These are phyloP conservation scores for Ophiostoma perfectum DNA, from an alignment of 2,329 filamentous ascomycete species.

Conservation along the genomic window DNA sequence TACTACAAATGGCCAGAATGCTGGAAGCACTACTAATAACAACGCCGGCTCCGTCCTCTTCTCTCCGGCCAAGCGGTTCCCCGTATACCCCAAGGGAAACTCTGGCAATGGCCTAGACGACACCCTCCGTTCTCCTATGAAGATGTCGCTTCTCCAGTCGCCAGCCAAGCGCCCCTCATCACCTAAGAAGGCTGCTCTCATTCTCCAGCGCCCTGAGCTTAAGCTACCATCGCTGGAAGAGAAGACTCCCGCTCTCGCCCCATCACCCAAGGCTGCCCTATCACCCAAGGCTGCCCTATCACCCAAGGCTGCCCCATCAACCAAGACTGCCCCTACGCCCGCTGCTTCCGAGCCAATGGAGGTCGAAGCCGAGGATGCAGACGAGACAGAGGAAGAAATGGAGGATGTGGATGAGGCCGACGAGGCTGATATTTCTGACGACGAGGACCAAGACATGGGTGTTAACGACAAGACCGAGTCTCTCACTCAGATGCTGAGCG, in stretches of 20 bases:
- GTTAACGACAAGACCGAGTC: slow-evolving; percentile 24
- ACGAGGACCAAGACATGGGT: slow-evolving; percentile 25
- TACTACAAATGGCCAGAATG: slow-evolving; percentile 25
- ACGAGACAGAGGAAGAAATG: slow-evolving; percentile 19
- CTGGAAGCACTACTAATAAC: not conserved
- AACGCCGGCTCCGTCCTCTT: slow-evolving; percentile 37
- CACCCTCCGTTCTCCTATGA: slow-evolving; percentile 38
- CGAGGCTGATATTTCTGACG: slow-evolving; percentile 13
- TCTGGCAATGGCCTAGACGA: slow-evolving; percentile 30
- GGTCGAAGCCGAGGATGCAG: slow-evolving; percentile 12
- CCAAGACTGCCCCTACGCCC: not conserved
- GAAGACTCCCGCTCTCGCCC: not conserved
- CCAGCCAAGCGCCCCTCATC: slow-evolving; percentile 34
- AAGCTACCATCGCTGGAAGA: not conserved
- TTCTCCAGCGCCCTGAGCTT: slow-evolving; percentile 32
- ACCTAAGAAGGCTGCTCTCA: slow-evolving; percentile 35
- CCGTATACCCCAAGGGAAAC: slow-evolving; percentile 41
- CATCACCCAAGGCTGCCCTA: not conserved
- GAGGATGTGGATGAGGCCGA: slow-evolving; percentile 17
- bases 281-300: not conserved
- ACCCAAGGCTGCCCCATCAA: not conserved
- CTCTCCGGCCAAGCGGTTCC: slow-evolving; percentile 48
- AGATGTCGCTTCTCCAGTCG: slow-evolving; percentile 47
- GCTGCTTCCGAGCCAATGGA: slow-evolving; percentile 15
- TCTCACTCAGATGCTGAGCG: slow-evolving; percentile 24